Evolutionary conservation across 31 red algal species (phyloP), one percentile per base, ranked within the genome.

Genomic region (Porphyra umbilicalis): DNA sequence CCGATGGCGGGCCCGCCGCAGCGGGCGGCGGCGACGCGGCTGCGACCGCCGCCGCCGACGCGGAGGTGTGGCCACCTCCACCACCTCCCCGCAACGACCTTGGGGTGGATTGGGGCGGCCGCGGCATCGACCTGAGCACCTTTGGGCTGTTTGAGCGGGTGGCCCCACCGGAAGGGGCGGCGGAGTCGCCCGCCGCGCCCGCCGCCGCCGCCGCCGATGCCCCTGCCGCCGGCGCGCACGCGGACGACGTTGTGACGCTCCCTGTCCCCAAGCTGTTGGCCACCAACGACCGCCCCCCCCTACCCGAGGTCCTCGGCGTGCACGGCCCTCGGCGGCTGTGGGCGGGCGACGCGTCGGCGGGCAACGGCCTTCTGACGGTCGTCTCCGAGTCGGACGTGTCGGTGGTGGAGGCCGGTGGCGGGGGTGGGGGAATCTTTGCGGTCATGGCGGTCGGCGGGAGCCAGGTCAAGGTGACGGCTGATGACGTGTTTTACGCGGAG

Each of bases 401-500:
- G 57, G 57, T 71, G 11, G 57, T 71, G 13, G 57, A 71, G 57
- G 57, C 57, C 25, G 89, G 92, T 20, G 91, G 89, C 35, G 91
- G 84, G 2, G 83, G 84, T 14, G 91, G 89, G 39, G 95, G 95
- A 15, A 85, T 89, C 15, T 98, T 94, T 90, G 95, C 95, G 18
- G 89, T 94, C 33, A 88, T 98, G n/a, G 40, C 38, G 38, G 79
- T 80, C 31, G 84, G 79, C 38, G 88, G 88, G 13, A 88, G 85
- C 36, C 95, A 98, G 86, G 91, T 87, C 80, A 98, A 98, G 81
- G 90, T 98, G 4, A 92, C 86, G 75, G 77, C 79, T 8, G 91
- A 90, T 32, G 95, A 98, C 85, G 85, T 94, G 29, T 40, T 98
- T 8, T 92, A 94, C 77, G 85, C 89, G 8, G 90, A 93, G 80